Base-by-base conservation (phyloP, 2,329 filamentous ascomycete species). In the Exophiala oligosperma region DNA sequence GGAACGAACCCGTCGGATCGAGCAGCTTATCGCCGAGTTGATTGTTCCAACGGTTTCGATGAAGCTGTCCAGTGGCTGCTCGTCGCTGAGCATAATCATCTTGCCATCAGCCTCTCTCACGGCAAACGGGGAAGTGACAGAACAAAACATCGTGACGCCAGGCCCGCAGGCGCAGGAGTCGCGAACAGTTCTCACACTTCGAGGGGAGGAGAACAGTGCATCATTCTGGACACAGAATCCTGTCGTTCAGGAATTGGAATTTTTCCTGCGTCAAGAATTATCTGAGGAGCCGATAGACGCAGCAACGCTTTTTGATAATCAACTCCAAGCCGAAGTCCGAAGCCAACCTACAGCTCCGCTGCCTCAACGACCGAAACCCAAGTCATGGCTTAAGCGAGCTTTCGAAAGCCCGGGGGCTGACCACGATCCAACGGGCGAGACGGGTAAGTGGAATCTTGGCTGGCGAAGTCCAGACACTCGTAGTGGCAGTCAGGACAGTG, bases 221-320 rank as follows among this genome's bases (percentile, higher is more conserved):
- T 74, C 75, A 54, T 79, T 79, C 57, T 79, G 76, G 76, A 70
- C 71, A 38, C 70, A 74, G 17, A 70, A 70, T 6, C 69, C 67
- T n/a, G 72, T 77, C 1, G 64, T 79, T 7, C 64, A 69, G 24
- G 76, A 79, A 59, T 57, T 80, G 9, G 56, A 63, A 41, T 35
- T 29, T 5, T 32, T 63, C 21, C 29, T 63, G n/a, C 52, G 55
- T 26, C 44, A 48, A 28, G 58, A 61, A 38, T 50, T 63, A n/a
- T 43, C 40, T 17, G 40, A 43, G n/a, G 40, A 43, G 32, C 32
- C 32, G 32, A 35, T 35, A 9, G 9, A 11, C 32, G 8, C 32
- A 9, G 11, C 32, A 9, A 9, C 32, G 32, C 32, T 35, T 35
- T 35, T 35, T 9, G 32, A 35, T 9, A 35, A 35, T 35, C 32